phyloP scores from a whole-genome alignment of 345 rosid species.

The Trapa incisa region DNA sequence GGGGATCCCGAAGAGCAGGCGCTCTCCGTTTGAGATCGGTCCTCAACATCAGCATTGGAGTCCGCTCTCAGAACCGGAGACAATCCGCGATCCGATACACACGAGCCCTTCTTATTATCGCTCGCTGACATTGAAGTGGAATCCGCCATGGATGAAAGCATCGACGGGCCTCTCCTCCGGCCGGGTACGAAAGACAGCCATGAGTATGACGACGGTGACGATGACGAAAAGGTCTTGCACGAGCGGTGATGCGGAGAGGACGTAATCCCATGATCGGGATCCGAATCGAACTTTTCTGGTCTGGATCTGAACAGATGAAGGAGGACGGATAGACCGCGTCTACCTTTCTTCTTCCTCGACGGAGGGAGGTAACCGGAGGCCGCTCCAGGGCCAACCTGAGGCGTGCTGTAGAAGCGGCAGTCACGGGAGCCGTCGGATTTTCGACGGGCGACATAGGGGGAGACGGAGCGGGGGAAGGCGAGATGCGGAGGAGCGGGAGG shows the following conservation, averaged over 20 bases:
- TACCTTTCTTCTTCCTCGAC: conserved; percentile 21
- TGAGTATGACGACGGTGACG: conserved; percentile 35
- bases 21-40: conserved; percentile 24
- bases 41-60: conserved; percentile 24
- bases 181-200: conserved; percentile 49
- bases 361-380: conserved; percentile 13
- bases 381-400: conserved; percentile 39
- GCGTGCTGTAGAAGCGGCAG: conserved; percentile 53
- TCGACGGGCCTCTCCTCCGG: conserved; percentile 31
- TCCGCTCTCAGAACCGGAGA: conserved; percentile 43
- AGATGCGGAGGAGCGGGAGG: conserved; percentile 28
- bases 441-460: conserved; percentile 56
- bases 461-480: conserved; percentile 68
- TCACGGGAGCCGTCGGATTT: conserved; percentile 39
- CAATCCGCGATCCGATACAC: conserved; percentile 52
- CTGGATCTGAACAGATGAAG: conserved; percentile 50
- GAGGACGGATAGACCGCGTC: conserved; percentile 30
- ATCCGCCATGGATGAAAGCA: conserved; percentile 19
- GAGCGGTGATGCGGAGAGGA: conserved; percentile 10
- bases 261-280: conserved; percentile 11
- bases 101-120: conserved; percentile 20
- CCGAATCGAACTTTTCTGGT: conserved; percentile 30
- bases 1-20: conserved; percentile 32
- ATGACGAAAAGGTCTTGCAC: conserved; percentile 16
- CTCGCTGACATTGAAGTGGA: conserved; percentile 10